phyloP scores from a whole-genome alignment of 2,329 filamentous ascomycete species.

The Alternaria hordeiaustralica region DNA sequence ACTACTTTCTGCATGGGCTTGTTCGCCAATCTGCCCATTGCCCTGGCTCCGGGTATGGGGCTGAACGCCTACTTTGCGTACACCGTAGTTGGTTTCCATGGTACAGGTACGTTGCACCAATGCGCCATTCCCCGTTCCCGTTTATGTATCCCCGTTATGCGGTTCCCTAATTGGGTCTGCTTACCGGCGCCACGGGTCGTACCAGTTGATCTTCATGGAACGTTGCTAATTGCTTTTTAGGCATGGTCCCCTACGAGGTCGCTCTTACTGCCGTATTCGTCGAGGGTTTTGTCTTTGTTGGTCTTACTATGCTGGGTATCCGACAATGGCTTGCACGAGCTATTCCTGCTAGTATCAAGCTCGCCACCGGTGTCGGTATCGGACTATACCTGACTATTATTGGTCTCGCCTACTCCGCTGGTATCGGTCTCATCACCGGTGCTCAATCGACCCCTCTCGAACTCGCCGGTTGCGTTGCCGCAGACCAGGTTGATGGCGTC shows the following conservation, averaged over 20 bases:
- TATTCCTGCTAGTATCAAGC: conserved; percentile 83
- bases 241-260: conserved; percentile 72
- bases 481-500: conserved; percentile 55
- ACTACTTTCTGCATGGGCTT: conserved; percentile 84
- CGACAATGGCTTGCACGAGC: conserved; percentile 71
- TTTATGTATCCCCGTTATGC: conserved; percentile 15
- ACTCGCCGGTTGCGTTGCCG: conserved; percentile 73
- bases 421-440: conserved; percentile 79
- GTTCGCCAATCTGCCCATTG: conserved; percentile 80
- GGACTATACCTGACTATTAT: conserved; percentile 81
- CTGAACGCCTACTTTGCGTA: conserved; percentile 89
- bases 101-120: conserved; percentile 59
- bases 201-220: conserved; percentile 7
- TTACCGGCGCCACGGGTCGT: not conserved
- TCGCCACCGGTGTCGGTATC: conserved; percentile 85
- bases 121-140: conserved; percentile 20
- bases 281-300: conserved; percentile 85
- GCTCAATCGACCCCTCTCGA: conserved; percentile 72
- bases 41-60: conserved; percentile 77
- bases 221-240: conserved; percentile 29
- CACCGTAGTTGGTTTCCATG: conserved; percentile 79
- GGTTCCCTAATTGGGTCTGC: conserved; percentile 5
- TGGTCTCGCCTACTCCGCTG: conserved; percentile 78
- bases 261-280: conserved; percentile 88
- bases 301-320: conserved; percentile 73